Conservation (phyloP, 78 protist species). For the Mastigamoeba balamuthi region DNA sequence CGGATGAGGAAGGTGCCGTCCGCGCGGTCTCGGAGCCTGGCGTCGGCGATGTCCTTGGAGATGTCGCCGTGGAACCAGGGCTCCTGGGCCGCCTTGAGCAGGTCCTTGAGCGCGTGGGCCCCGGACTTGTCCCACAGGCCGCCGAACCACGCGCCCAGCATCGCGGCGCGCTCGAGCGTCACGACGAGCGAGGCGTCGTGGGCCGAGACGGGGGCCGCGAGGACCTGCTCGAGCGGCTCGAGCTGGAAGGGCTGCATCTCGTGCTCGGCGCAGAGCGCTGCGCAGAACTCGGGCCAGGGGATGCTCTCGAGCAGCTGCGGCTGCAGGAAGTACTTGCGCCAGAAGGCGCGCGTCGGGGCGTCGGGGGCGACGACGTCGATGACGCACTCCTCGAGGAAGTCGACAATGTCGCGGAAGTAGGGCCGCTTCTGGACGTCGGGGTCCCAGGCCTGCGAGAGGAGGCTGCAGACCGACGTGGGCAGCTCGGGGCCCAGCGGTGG, state of each 20-base stretch:
- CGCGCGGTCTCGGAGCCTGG: slow-evolving; percentile 17
- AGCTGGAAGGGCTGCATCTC: no score
- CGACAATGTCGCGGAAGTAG: neutral
- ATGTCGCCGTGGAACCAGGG: slow-evolving; percentile 63
- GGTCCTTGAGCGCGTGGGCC: no score
- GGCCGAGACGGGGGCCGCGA: no score
- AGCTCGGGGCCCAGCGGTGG: neutral
- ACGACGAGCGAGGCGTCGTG: no score
- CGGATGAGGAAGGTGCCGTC: slow-evolving; percentile 46
- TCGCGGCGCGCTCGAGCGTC: slow-evolving; percentile 15
- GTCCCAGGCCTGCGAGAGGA: neutral
- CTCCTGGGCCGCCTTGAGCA: no score
- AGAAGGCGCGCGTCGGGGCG: neutral
- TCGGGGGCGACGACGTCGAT: no score
- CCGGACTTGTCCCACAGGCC: no score
- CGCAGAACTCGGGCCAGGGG: no score
- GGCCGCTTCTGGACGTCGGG: neutral
- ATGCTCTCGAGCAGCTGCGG: no score
- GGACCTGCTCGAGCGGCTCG: no score
- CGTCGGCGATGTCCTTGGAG: slow-evolving; percentile 24
- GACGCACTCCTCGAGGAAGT: neutral
- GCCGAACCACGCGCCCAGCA: slow-evolving; percentile 51
- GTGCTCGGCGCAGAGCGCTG: no score
- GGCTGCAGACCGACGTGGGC: neutral
- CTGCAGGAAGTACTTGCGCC: neutral